phyloP scores from a whole-genome alignment of 805 yeast genomes.

The Barnettozyma sucrosica region DNA sequence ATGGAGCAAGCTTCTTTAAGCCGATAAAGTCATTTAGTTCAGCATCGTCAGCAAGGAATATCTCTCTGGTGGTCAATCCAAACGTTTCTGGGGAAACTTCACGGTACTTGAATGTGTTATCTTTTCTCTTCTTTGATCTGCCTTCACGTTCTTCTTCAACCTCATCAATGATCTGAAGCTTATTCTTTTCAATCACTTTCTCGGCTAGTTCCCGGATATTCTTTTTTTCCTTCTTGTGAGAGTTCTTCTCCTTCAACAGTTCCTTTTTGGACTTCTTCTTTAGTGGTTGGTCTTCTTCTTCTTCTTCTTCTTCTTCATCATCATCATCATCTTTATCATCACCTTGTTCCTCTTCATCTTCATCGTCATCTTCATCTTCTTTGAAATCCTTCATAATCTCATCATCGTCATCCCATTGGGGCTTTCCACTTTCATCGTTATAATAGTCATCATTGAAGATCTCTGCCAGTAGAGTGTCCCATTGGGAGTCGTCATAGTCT shows the following conservation, averaged over 20 bases:
- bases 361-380: slow-evolving; percentile 33
- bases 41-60: slow-evolving; percentile 82
- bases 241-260: slow-evolving; percentile 49
- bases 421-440: slow-evolving; percentile 47
- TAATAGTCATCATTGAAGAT: slow-evolving; percentile 84
- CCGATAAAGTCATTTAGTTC: slow-evolving; percentile 82
- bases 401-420: slow-evolving; percentile 62
- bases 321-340: slow-evolving; percentile 23
- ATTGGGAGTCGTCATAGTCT: slow-evolving; percentile 84
- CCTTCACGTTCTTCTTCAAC: slow-evolving; percentile 58
- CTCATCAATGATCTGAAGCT: slow-evolving; percentile 59
- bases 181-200: slow-evolving; percentile 69
- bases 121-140: slow-evolving; percentile 43
- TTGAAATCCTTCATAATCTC: slow-evolving; percentile 43
- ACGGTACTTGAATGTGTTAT: slow-evolving; percentile 69
- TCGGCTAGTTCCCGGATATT: slow-evolving; percentile 64
- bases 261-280: slow-evolving; percentile 46
- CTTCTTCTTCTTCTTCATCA: slow-evolving; percentile 37
- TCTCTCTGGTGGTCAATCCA: slow-evolving; percentile 83
- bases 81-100: slow-evolving; percentile 93
- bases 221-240: slow-evolving; percentile 56
- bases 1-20: slow-evolving; percentile 89
- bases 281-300: slow-evolving; percentile 28
- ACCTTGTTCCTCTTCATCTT: slow-evolving; percentile 32
- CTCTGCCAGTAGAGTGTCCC: slow-evolving; percentile 84